phyloP scores from a whole-genome alignment of 2,329 filamentous ascomycete species.

The Alternaria sp. region DNA sequence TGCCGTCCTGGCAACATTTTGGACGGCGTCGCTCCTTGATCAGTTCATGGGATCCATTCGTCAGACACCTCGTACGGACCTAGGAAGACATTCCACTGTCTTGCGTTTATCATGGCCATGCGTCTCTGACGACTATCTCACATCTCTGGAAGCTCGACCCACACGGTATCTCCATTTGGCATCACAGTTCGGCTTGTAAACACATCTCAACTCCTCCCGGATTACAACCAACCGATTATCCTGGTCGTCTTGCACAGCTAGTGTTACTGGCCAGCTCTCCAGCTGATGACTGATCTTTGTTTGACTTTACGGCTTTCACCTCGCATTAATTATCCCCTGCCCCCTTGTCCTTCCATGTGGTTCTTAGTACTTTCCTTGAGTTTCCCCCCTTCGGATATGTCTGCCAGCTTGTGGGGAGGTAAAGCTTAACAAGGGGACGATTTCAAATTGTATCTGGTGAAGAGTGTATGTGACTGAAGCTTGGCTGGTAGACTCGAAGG shows the following conservation, averaged over 20 bases:
- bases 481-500: slow-evolving; percentile 29
- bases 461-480: slow-evolving; percentile 17
- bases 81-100: slow-evolving; percentile 35
- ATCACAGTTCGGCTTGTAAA: slow-evolving; percentile 28
- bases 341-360: slow-evolving; percentile 36
- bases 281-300: slow-evolving; percentile 40
- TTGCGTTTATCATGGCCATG: slow-evolving; percentile 32
- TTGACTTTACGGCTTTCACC: slow-evolving; percentile 35
- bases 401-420: slow-evolving; percentile 52
- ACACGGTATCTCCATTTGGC: slow-evolving; percentile 33
- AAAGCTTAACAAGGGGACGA: slow-evolving; percentile 46
- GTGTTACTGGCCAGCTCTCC: slow-evolving; percentile 31
- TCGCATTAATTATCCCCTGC: slow-evolving; percentile 41
- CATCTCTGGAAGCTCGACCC: slow-evolving; percentile 41
- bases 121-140: slow-evolving; percentile 35
- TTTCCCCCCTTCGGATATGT: slow-evolving; percentile 48
- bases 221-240: slow-evolving; percentile 22
- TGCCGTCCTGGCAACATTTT: slow-evolving; percentile 48
- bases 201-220: slow-evolving; percentile 23
- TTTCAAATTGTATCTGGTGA: slow-evolving; percentile 42
- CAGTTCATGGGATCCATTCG: slow-evolving; percentile 46
- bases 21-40: slow-evolving; percentile 49
- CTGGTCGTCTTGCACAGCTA: slow-evolving; percentile 33
- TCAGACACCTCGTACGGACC: slow-evolving; percentile 43
- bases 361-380: slow-evolving; percentile 39